These are phyloP conservation scores for Solanum verrucosum DNA, from an alignment of 257 asterid genomes.

Conservation along the genomic window DNA sequence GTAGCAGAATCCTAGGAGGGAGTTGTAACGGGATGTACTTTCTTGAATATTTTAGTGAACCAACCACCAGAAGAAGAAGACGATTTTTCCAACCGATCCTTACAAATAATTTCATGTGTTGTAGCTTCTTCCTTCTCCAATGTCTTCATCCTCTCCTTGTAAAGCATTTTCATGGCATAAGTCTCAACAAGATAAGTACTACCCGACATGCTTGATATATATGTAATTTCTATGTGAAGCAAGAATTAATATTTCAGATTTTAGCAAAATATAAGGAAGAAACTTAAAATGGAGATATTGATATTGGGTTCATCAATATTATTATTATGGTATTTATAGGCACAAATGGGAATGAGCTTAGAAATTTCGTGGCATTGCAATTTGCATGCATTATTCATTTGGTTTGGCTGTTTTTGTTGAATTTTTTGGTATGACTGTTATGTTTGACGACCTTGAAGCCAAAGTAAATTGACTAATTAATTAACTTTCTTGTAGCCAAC, in stretches of 20 bases:
- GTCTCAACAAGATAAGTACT: slow-evolving; percentile 21
- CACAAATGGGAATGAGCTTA: background rate
- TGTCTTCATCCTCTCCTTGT: slow-evolving; percentile 16
- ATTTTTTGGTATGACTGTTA: background rate
- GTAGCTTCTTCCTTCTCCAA: background rate
- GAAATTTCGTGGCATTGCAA: background rate
- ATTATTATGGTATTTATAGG: background rate
- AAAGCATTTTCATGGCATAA: slow-evolving; percentile 11
- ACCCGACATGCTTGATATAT: background rate
- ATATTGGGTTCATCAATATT: background rate
- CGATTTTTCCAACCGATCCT: background rate
- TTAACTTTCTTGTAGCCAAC: background rate
- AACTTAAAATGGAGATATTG: background rate
- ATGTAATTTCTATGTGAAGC: background rate
- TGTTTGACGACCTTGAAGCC: background rate
- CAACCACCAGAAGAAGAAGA: background rate
- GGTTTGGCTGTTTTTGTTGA: background rate
- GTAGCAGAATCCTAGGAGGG: background rate
- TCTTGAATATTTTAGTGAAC: background rate
- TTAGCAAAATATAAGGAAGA: background rate
- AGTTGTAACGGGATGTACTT: background rate
- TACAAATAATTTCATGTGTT: background rate
- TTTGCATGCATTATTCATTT: background rate
- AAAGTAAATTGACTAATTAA: background rate
- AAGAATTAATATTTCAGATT: background rate